Percentiles rank a stretch among this genome's conserved stretches.
Conservation (phyloP, 495 filamentous ascomycete genomes). For the Podospora conica region DNA sequence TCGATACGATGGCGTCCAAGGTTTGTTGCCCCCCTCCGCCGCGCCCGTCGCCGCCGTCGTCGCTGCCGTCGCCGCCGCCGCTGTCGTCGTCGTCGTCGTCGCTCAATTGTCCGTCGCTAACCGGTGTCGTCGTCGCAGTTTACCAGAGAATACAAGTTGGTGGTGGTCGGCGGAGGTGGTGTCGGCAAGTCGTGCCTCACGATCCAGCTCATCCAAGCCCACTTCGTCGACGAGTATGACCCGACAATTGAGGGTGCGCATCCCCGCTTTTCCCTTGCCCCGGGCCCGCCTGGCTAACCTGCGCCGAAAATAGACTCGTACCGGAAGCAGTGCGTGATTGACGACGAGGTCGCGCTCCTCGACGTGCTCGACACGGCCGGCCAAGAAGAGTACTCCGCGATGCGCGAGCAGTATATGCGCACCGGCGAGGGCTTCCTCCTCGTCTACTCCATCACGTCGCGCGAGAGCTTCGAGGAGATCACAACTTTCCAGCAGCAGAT, state of each 20-base stretch:
- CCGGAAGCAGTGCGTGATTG: constrained; percentile 98
- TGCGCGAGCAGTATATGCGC: constrained; percentile 99
- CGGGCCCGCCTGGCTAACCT: constrained; percentile 10
- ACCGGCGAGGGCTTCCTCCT: constrained; percentile 97
- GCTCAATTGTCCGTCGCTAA: background rate
- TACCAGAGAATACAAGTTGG: constrained; percentile 96
- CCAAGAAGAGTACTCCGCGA: constrained; percentile 98
- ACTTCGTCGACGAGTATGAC: constrained; percentile 99
- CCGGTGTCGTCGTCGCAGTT: constrained; percentile 53
- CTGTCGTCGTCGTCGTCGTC: background rate
- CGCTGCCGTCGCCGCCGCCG: background rate
- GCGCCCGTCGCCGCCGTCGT: background rate
- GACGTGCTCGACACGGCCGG: constrained; percentile 97
- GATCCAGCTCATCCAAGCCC: constrained; percentile 96
- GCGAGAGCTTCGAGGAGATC: constrained; percentile 97
- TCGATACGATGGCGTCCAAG: constrained; percentile 41
- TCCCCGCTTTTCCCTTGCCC: background rate
- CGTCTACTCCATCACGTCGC: constrained; percentile 95
- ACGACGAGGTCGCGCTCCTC: constrained; percentile 93
- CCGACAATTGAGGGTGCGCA: constrained; percentile 94
- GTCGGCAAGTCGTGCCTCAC: constrained; percentile 99
- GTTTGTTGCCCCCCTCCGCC: constrained; percentile 23
- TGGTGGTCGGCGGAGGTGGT: constrained; percentile 95
- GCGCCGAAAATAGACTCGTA: constrained; percentile 80
- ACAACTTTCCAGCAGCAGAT: constrained; percentile 98